Evolutionary conservation across 768 basidiomycete genomes (phyloP), one percentile per base, ranked within the genome.

Genomic region (Kwoniella sp.): DNA sequence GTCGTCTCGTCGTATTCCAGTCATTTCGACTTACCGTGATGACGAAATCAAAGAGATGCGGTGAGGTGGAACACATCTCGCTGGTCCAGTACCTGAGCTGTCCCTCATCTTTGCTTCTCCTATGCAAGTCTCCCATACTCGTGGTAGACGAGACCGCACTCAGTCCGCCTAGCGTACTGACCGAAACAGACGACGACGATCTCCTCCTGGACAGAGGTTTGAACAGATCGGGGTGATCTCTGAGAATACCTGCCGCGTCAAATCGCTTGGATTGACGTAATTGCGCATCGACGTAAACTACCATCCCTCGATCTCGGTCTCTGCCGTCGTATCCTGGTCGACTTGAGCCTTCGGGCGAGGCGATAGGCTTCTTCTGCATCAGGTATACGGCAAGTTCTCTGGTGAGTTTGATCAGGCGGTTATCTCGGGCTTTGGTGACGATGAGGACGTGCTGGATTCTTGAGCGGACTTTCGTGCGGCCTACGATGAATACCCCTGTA

Each of bases 31-130:
- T 82, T 74, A 96, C 93, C 27, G 96, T 98, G 49, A 98, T 84
- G 61, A 99, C 96, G 76, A 99, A 96, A 80, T 99, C 95, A 74
- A 99, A 98, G 12, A 97, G 83, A 78, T 98, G 90, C 1, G 95
- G 88, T 54, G 86, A 90, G 59, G 85, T 85, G 67, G 86, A 88
- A 80, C 96, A 99, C 95, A 99, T 96, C 48, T 90, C 89, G 68
- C 88, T 88, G 0, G 94, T 97, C 96, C 96, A 99, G 77, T 97
- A 99, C 63, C 96, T 85, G 51, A 99, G 83, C 77, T 97, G 95
- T 1, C 96, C 96, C 59, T 94, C 88, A 37, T 90, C 88, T 47
- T 73, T 63, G 80, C 55, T 66, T 53, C 69, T 70, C 51, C 63
- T 65, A 22, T 61, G 55, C 5, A 55, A 47, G 17, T 73, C 75